Conservation (phyloP, 1,284 basidiomycete species). For the Trichosporon ovoides region DNA sequence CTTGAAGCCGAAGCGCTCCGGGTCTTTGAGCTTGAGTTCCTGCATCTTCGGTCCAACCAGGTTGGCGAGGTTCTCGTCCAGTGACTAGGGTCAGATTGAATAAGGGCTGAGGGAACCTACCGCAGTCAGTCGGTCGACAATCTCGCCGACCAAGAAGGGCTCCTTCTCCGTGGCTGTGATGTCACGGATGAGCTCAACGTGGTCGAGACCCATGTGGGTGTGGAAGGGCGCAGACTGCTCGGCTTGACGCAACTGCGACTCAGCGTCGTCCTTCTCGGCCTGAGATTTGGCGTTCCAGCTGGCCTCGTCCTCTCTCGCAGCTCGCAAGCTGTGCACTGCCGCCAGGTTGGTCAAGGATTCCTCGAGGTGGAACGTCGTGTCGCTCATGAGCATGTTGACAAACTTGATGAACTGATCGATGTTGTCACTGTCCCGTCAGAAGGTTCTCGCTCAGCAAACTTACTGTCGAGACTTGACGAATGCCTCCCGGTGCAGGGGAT, state of each 20-base stretch:
- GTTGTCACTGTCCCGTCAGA: conserved; percentile 63
- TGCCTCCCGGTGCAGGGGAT: conserved; percentile 76
- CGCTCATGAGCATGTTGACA: conserved; percentile 97
- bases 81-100: conserved; percentile 28
- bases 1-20: conserved; percentile 84
- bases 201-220: conserved; percentile 77
- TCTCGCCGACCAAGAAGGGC: conserved; percentile 95
- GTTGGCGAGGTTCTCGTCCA: conserved; percentile 88
- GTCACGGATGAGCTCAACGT: conserved; percentile 79
- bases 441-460: conserved; percentile 35
- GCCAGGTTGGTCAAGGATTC: conserved; percentile 85
- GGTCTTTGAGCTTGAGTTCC: conserved; percentile 76
- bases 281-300: conserved; percentile 63
- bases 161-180: conserved; percentile 87
- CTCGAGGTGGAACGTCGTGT: conserved; percentile 96
- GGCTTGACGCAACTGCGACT: conserved; percentile 67
- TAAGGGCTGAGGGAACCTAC: conserved; percentile 53
- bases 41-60: conserved; percentile 74
- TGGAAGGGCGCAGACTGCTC: conserved; percentile 82
- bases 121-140: conserved; percentile 89
- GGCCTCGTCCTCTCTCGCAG: conserved; percentile 69
- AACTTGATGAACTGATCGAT: conserved; percentile 91
- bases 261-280: conserved; percentile 77
- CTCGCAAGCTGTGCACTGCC: conserved; percentile 81
- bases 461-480: conserved; percentile 71